Conservation (phyloP, 192 early-diverging fungal species). For the Spinellus fusiger region DNA sequence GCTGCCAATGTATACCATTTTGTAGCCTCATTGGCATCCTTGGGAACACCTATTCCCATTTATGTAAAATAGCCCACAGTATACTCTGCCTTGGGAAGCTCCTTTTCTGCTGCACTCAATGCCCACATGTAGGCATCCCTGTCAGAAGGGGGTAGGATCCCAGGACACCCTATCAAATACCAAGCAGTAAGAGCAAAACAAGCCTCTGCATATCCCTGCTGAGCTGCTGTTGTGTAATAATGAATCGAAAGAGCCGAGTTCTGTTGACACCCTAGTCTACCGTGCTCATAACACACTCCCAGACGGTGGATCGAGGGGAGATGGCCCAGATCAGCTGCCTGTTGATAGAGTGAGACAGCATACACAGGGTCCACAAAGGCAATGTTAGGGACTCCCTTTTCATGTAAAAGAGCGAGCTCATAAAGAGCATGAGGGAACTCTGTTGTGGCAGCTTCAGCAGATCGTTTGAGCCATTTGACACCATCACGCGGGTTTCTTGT, state of each 20-base stretch:
- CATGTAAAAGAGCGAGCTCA: constrained; percentile 46
- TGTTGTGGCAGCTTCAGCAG: constrained; percentile 47
- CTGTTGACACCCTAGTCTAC: constrained; percentile 43
- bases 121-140: constrained; percentile 50
- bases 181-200: constrained; percentile 56
- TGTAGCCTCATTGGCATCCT: constrained; percentile 43
- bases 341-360: constrained; percentile 48
- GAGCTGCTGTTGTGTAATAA: constrained; percentile 55
- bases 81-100: constrained; percentile 50
- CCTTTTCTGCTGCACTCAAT: constrained; percentile 44
- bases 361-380: constrained; percentile 54
- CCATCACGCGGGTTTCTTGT: constrained; percentile 49
- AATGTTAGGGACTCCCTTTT: constrained; percentile 48
- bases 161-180: constrained; percentile 52
- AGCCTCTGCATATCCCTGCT: constrained; percentile 51
- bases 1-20: constrained; percentile 61
- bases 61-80: constrained; percentile 61
- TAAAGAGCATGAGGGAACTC: constrained; percentile 57
- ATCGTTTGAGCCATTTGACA: constrained; percentile 53
- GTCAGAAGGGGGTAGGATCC: constrained; percentile 43
- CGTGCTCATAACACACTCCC: constrained; percentile 56
- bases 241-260: constrained; percentile 46
- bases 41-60: constrained; percentile 48
- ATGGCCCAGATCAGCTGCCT: constrained; percentile 59
- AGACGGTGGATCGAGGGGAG: constrained; percentile 51